Evolutionary conservation across 257 asterid species (phyloP).

Genomic region (Nicotiana undulata): DNA sequence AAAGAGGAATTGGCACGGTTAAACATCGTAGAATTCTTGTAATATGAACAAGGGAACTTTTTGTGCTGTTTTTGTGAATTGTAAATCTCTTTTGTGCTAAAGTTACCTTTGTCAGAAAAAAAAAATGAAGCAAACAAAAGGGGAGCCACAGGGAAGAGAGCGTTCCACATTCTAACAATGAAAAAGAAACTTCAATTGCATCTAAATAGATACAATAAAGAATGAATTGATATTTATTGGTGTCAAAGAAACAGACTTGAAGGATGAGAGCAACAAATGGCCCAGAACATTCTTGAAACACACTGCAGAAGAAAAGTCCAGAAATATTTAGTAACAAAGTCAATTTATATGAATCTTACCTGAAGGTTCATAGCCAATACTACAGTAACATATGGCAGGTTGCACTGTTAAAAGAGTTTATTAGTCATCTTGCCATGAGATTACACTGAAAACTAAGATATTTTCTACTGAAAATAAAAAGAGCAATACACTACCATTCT

Average conservation of each 20-base stretch:
- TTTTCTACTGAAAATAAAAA: neutral
- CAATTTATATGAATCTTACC: slow-evolving; percentile 31
- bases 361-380: slow-evolving; percentile 74
- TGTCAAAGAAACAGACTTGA: neutral
- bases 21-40: too few relatives aligned
- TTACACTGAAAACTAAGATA: neutral
- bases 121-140: neutral
- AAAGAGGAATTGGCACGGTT: too few relatives aligned
- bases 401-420: slow-evolving; percentile 61
- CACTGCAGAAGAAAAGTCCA: neutral
- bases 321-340: neutral
- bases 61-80: too few relatives aligned
- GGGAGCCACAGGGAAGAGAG: neutral
- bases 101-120: too few relatives aligned
- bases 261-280: neutral
- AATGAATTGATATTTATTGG: neutral
- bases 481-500: slow-evolving; percentile 48
- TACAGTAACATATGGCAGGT: slow-evolving; percentile 68
- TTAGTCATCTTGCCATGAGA: slow-evolving; percentile 8
- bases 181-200: neutral
- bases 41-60: too few relatives aligned
- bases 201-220: neutral
- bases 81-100: too few relatives aligned
- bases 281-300: neutral
- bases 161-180: neutral